Evolutionary conservation across 2,329 filamentous ascomycete genomes (phyloP).

Genomic region (Mariannaea elegans): DNA sequence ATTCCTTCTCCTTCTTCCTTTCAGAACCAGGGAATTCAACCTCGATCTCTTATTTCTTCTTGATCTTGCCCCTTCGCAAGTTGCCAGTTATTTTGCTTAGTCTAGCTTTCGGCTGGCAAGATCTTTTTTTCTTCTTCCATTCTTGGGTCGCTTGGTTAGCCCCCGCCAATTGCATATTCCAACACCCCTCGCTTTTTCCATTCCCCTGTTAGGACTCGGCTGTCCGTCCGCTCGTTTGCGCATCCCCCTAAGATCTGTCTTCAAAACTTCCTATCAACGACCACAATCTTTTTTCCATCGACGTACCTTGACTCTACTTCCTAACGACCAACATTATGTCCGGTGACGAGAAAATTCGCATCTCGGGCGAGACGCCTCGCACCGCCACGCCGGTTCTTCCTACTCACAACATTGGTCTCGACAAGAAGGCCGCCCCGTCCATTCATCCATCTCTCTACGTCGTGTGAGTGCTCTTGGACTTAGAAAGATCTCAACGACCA

Average conservation of each 20-base stretch:
- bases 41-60: slow-evolving; percentile 32
- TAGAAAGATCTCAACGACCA: background rate
- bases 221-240: slow-evolving; percentile 53
- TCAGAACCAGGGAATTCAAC: slow-evolving; percentile 19
- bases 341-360: slow-evolving; percentile 80
- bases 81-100: slow-evolving; percentile 7
- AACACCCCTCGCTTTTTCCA: slow-evolving; percentile 40
- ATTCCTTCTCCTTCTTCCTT: slow-evolving; percentile 34
- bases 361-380: slow-evolving; percentile 79
- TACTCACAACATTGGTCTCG: slow-evolving; percentile 77
- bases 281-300: slow-evolving; percentile 29
- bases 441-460: slow-evolving; percentile 91
- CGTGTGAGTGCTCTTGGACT: slow-evolving; percentile 55
- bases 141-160: slow-evolving; percentile 35
- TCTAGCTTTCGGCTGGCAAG: slow-evolving; percentile 22
- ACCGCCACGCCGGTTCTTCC: slow-evolving; percentile 74
- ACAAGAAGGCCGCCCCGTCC: slow-evolving; percentile 73
- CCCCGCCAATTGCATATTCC: slow-evolving; percentile 50
- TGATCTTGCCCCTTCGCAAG: slow-evolving; percentile 29
- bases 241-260: slow-evolving; percentile 46
- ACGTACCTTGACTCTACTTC: slow-evolving; percentile 34
- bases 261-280: slow-evolving; percentile 39
- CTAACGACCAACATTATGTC: slow-evolving; percentile 59
- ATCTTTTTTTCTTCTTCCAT: slow-evolving; percentile 43
- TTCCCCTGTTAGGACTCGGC: slow-evolving; percentile 44